phyloP scores from a whole-genome alignment of 1,284 basidiomycete genomes.

The Ustilago xerochloae region DNA sequence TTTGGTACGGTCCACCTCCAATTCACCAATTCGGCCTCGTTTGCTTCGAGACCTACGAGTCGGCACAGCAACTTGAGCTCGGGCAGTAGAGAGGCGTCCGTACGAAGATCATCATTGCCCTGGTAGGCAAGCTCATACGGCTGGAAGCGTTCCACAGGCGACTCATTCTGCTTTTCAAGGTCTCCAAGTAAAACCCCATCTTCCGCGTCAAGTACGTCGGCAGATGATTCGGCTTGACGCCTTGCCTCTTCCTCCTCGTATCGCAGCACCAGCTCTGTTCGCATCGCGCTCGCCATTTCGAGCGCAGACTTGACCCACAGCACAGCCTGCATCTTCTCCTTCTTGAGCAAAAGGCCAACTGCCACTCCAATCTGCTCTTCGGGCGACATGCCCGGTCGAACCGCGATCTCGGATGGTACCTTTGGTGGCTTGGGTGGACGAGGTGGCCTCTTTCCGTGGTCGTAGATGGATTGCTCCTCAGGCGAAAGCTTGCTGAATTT shows the following conservation, averaged over 20 bases:
- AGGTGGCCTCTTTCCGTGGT: slow-evolving; percentile 51
- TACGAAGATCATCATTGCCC: slow-evolving; percentile 51
- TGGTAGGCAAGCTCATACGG: slow-evolving; percentile 36
- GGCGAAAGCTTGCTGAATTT: slow-evolving; percentile 60
- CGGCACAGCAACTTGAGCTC: slow-evolving; percentile 65
- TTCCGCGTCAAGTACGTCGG: background rate
- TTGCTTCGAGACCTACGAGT: slow-evolving; percentile 54
- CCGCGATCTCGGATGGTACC: slow-evolving; percentile 57
- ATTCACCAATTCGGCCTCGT: slow-evolving; percentile 44
- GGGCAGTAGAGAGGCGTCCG: slow-evolving; percentile 53
- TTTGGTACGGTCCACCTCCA: slow-evolving; percentile 63
- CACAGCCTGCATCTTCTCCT: slow-evolving; percentile 61
- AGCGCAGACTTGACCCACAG: slow-evolving; percentile 64
- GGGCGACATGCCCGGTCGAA: slow-evolving; percentile 47
- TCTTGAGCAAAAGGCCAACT: slow-evolving; percentile 59
- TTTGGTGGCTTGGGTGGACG: slow-evolving; percentile 44
- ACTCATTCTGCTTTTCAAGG: slow-evolving; percentile 36
- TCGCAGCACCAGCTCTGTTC: slow-evolving; percentile 45
- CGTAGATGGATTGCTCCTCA: slow-evolving; percentile 56
- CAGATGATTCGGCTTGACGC: slow-evolving; percentile 3
- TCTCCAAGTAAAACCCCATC: slow-evolving; percentile 22
- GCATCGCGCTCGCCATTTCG: slow-evolving; percentile 59
- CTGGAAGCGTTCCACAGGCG: slow-evolving; percentile 34
- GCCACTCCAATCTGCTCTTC: slow-evolving; percentile 64
- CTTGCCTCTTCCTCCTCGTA: slow-evolving; percentile 32